Base-by-base conservation (phyloP, 306 rosid species). In the Lathyrus sativus region DNA sequence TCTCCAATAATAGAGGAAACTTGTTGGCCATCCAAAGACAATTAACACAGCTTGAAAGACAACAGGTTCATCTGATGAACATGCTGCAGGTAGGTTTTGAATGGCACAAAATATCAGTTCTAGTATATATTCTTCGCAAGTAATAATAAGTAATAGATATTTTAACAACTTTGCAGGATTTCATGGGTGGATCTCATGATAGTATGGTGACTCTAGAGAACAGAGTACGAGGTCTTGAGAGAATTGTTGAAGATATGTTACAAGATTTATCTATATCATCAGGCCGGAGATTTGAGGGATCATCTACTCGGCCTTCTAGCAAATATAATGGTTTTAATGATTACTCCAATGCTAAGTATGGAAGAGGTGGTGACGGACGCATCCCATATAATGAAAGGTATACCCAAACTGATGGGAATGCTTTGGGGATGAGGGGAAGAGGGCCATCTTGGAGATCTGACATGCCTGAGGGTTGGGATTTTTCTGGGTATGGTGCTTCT, bases 171-270 rank as follows among this genome's bases (percentile, higher is more conserved):
- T 83, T 80, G 82, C 84, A 95, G 99, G 99, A 88, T 85, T 95
- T 95, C 86, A 95, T 95, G 96, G 99, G 97, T 50, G 99, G 97
- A 15, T 95, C 97, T 39, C 99, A 90, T 81, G 95, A 95, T 82
- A 68, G 89, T 82, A 90, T 95, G 97, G 75, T 95, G 59, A 95
- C 97, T 70, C 77, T 95, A 76, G 99, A 95, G 85, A 95, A 95
- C 73, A 84, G 99, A 76, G 99, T 95, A 45, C 84, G 96, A 44
- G 99, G 96, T 17, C 99, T 95, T 53, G 99, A 95, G 88, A 88
- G 99, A 80, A 82, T 95, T 54, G 97, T 95, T 60, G 99, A 90
- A 73, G 97, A 95, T 81, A 85, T 95, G 97, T 92, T 97, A 56
- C 85, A 86, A 8, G 99, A 90, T 82, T 81, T 95, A 74, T 95